phyloP scores from a whole-genome alignment of 495 filamentous ascomycete genomes.

The Saxophila tyrrhenica region DNA sequence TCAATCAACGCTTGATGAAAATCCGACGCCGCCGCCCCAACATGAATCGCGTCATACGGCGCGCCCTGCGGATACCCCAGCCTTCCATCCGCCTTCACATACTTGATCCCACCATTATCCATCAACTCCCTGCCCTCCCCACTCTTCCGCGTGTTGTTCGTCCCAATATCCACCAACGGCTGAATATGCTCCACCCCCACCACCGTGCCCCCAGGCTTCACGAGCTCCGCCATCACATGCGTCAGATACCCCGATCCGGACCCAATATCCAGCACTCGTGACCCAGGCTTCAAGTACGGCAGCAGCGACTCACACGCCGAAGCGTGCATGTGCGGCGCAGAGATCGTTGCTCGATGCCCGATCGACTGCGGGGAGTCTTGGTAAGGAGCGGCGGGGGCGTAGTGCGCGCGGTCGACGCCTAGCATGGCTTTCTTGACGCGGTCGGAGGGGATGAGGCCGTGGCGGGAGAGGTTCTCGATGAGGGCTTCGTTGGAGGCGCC shows the following conservation, averaged over 20 bases:
- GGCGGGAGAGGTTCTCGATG: slow-evolving; percentile 62
- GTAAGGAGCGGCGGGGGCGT: slow-evolving; percentile 57
- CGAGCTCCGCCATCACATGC: slow-evolving; percentile 74
- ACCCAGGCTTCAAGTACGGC: slow-evolving; percentile 37
- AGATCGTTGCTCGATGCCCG: slow-evolving; percentile 81
- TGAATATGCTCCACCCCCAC: slow-evolving; percentile 86
- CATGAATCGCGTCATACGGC: slow-evolving; percentile 85
- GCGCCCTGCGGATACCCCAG: slow-evolving; percentile 49
- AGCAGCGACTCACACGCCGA: slow-evolving; percentile 43
- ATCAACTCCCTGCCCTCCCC: slow-evolving; percentile 52
- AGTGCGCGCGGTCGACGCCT: slow-evolving; percentile 80
- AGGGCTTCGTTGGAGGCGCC: slow-evolving; percentile 67
- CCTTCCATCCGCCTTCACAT: slow-evolving; percentile 73
- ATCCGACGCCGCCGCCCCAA: slow-evolving; percentile 72
- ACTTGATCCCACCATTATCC: slow-evolving; percentile 49
- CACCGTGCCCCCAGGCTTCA: slow-evolving; percentile 49
- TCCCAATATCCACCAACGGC: slow-evolving; percentile 61
- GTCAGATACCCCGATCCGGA: slow-evolving; percentile 87
- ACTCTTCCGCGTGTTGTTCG: slow-evolving; percentile 62
- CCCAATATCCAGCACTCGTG: slow-evolving; percentile 73
- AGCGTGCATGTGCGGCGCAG: slow-evolving; percentile 96
- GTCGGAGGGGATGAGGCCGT: slow-evolving; percentile 58
- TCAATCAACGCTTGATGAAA: slow-evolving; percentile 63
- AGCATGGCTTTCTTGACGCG: slow-evolving; percentile 70
- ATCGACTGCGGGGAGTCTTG: slow-evolving; percentile 85